phyloP scores from a whole-genome alignment of 805 yeast species.

The Saccharomyces mikatae region DNA sequence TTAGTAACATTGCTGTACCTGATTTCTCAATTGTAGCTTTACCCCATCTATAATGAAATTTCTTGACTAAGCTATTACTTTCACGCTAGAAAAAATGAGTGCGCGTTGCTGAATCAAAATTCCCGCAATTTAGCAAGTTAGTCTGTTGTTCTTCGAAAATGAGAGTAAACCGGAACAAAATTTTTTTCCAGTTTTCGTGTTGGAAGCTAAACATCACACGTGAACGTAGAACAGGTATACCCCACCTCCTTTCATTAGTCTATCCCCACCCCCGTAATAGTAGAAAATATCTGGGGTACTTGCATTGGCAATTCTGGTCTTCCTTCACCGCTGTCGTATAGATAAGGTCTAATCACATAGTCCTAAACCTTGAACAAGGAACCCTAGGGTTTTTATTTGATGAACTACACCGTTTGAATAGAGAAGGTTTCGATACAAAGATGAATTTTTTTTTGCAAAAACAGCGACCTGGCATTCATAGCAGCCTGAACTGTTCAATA shows the following conservation, averaged over 20 bases:
- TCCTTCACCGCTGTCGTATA: not conserved
- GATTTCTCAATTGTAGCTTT: not conserved
- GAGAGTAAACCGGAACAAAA: not conserved
- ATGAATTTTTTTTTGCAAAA: not conserved
- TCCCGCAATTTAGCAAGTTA: not conserved
- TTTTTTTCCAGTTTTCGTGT: not conserved
- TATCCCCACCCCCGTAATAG: not conserved
- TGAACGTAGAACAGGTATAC: not conserved
- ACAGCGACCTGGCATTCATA: not conserved
- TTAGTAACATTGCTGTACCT: not conserved
- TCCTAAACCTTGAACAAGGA: not conserved
- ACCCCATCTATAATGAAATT: not conserved
- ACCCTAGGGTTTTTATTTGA: not conserved
- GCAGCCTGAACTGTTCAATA: no score
- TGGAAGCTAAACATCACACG: not conserved
- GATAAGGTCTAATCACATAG: not conserved
- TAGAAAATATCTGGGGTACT: not conserved
- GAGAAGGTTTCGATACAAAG: not conserved
- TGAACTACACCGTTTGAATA: not conserved
- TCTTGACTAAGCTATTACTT: not conserved
- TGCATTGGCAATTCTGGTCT: not conserved
- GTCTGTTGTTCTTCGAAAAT: not conserved
- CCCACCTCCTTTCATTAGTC: not conserved
- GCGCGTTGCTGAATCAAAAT: not conserved
- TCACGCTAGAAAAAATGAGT: not conserved